Evolutionary conservation across 1,284 basidiomycete species (phyloP), one percentile per base, ranked within the genome.

Genomic region (Anthracocystis walkeri): DNA sequence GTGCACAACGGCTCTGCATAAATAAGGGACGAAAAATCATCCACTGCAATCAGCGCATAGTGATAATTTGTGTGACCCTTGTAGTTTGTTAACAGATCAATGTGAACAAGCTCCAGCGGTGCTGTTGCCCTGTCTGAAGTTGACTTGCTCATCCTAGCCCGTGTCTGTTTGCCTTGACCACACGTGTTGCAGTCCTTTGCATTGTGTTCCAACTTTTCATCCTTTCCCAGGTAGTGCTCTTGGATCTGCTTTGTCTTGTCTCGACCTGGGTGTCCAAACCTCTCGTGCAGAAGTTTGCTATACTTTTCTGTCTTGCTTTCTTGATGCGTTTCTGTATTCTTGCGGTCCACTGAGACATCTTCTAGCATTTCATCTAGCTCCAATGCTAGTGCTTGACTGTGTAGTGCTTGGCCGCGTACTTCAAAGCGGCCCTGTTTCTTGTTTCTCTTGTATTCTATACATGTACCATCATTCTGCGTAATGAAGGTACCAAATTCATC

Each of bases 241-340:
- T 44, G 52, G 27, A 54, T 54, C 29, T 42, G 12, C 40, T 16
- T 54, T 27, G 52, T 54, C 52, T 54, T 54, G 40, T 54, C 40
- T 54, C 27, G 4, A 4, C 52, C 52, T 42, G 52, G 52, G 25
- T 54, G 52, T 29, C 52, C 52, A 54, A 54, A 44, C 21, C 38
- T 25, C 31, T 54, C 21, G 23, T 54, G 52, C 23, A 38, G 42
- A 42, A 54, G 50, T 2, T 52, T 14, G 50, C 50, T 52, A 11
- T 35, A 3, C 18, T 31, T 52, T 3, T 21, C 21, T 7, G 7
- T 38, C 50, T 40, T 38, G 20, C 18, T 40, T 7, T 52, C 35
- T 33, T 21, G n/a, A n/a, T 23, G 31, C 35, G n/a, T 38, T 38
- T 11, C 35, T 38, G n/a, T n/a, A n/a, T n/a, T n/a, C n/a, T n/a